Evolutionary conservation across 139 green algal species (phyloP).

Genomic region (Nannochloris sp.): DNA sequence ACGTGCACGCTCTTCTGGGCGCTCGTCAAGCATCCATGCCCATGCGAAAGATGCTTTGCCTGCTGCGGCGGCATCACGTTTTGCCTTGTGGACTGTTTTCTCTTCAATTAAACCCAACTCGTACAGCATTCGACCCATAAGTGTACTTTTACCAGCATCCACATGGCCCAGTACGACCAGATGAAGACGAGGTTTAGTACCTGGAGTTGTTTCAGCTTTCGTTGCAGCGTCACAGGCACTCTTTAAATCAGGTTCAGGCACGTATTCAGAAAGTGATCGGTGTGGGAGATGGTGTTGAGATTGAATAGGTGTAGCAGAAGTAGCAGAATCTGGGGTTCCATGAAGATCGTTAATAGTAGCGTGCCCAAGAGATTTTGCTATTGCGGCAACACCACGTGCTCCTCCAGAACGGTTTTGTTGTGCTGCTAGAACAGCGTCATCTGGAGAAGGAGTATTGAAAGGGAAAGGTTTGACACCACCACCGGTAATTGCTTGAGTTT

Average conservation of each 20-base stretch:
- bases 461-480: constrained; percentile 22
- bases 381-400: too few relatives aligned
- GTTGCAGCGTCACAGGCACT: constrained; percentile 22
- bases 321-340: too few relatives aligned
- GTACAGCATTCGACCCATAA: constrained; percentile 89
- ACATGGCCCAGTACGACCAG: constrained; percentile 92
- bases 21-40: constrained; percentile 94
- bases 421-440: constrained; percentile 44
- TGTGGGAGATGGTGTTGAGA: background rate
- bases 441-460: constrained; percentile 61
- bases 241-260: constrained; percentile 42
- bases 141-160: constrained; percentile 93
- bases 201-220: constrained; percentile 8
- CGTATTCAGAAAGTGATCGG: constrained; percentile 41
- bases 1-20: constrained; percentile 79
- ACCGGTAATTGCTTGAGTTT: too few relatives aligned
- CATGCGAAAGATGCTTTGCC: constrained; percentile 94
- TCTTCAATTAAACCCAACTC: constrained; percentile 60
- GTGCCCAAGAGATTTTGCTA: background rate
- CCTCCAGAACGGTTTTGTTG: constrained; percentile 22
- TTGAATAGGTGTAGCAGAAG: too few relatives aligned
- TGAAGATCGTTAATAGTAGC: background rate
- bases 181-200: constrained; percentile 44
- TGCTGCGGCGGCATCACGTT: constrained; percentile 57
- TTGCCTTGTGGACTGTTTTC: constrained; percentile 55